Conservation (phyloP, 148 eudicot species). For the Pharnaceum exiguum region DNA sequence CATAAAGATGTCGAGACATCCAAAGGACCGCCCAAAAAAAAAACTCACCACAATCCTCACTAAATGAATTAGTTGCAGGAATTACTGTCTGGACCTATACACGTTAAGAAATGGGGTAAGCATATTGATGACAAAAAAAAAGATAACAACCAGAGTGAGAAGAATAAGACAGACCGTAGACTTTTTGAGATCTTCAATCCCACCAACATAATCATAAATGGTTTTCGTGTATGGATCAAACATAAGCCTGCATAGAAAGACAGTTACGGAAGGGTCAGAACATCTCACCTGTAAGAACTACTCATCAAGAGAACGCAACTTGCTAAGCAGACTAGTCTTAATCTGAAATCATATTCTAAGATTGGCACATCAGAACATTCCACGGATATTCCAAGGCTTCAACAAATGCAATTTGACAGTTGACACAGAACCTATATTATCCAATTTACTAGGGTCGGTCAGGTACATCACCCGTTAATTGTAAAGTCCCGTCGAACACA, state of each 20-base stretch:
- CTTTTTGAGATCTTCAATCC: conserved; percentile 28
- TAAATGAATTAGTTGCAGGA: conserved; percentile 23
- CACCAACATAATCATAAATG: conserved; percentile 29
- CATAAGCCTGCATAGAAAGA: conserved; percentile 19
- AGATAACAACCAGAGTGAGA: conserved; percentile 3
- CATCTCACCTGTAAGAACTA: not conserved
- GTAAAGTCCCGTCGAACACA: conserved; percentile 31
- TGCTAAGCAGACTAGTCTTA: not conserved
- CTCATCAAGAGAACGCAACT: not conserved
- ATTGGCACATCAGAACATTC: too few relatives aligned
- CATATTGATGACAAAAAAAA: not conserved
- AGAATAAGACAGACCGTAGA: conserved; percentile 29
- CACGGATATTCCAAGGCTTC: not conserved
- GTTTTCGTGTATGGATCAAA: conserved; percentile 29
- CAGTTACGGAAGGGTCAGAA: not conserved
- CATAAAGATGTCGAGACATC: not conserved
- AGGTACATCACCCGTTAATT: conserved; percentile 19
- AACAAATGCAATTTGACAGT: not conserved
- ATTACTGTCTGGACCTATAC: conserved; percentile 24
- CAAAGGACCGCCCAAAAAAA: not conserved
- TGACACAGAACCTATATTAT: not conserved
- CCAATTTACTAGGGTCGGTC: not conserved
- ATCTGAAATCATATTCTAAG: too few relatives aligned
- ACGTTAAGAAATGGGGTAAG: conserved; percentile 1
- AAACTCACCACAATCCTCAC: conserved; percentile 27